Conservation (phyloP, 177 flowering plant species). For the Vitis hybrid region DNA sequence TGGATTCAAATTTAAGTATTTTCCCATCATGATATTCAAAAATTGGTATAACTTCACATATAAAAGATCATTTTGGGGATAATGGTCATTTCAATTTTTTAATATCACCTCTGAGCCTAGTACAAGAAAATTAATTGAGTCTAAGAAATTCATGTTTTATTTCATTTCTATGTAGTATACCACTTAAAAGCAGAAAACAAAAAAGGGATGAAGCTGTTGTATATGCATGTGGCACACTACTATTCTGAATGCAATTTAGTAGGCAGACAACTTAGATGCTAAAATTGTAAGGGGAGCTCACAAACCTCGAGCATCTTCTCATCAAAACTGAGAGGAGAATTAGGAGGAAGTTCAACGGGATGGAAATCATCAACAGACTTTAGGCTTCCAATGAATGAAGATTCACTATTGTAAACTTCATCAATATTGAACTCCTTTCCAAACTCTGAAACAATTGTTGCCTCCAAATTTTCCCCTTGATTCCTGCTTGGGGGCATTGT, state of each 20-base stretch:
- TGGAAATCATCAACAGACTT: constrained; percentile 61
- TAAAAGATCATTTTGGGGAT: too few species aligned
- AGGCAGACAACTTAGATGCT: neutral
- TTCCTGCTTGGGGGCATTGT: constrained; percentile 85
- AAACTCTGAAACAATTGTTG: constrained; percentile 69
- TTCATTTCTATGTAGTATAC: too few species aligned
- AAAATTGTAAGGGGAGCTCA: neutral
- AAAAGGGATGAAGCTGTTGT: neutral
- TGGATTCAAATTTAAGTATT: neutral
- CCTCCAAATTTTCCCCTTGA: constrained; percentile 60
- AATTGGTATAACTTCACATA: too few species aligned
- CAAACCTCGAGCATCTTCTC: constrained; percentile 79
- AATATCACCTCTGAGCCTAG: too few species aligned
- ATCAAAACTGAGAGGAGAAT: constrained; percentile 66
- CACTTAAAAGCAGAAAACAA: too few species aligned
- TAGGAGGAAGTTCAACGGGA: constrained; percentile 81
- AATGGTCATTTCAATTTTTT: too few species aligned
- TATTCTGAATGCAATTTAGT: neutral
- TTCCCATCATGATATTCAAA: neutral
- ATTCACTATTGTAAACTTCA: constrained; percentile 73
- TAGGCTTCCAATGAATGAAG: constrained; percentile 91
- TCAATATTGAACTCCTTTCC: constrained; percentile 91
- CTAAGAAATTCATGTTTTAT: too few species aligned
- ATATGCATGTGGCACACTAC: neutral
- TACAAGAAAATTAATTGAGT: too few species aligned